Evolutionary conservation across 1,284 basidiomycete species (phyloP), one percentile per base, ranked within the genome.

Genomic region (Agroathelia rolfsii): DNA sequence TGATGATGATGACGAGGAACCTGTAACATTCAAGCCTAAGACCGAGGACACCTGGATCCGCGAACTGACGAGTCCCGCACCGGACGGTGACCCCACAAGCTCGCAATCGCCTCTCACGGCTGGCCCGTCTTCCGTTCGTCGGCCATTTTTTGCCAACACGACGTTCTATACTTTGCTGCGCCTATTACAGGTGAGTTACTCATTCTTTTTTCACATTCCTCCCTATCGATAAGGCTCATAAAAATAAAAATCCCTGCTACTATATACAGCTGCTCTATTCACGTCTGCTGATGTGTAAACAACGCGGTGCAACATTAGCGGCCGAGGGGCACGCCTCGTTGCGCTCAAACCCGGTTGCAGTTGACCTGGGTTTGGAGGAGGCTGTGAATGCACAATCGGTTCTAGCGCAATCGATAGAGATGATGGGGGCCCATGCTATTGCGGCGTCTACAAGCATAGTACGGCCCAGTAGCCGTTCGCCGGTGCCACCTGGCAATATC

Each of bases 81-180:
- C 19, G 44, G 51, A 30, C 45, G 38, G 5, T 44, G 52, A 3
- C 50, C 50, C 55, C 28, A 15, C 37, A 18, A 56, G 61, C 17
- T 53, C 61, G 17, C 56, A 53, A 40, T 46, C 46, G 26, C 48
- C 40, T 29, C 47, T 58, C 29, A 52, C 52, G 26, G 52, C 41
- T n/a, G 39, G 46, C 23, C 47, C 31, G 10, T 41, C 37, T 19
- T 8, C 17, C 9, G 41, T 43, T 11, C 43, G 37, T 30, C 55
- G n/a, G 35, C 77, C 79, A 21, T 89, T 97, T 59, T 97, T 95
- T 58, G 76, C 77, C 45, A 94, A 96, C 60, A 90, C 87, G 38
- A 83, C 88, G 25, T 88, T 92, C 54, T 98, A 96, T 61, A 83
- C 87, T 12, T 59, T 96, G 39, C 54, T 96, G 45, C 78, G 94